These are phyloP conservation scores for Helianthus annuus DNA, from an alignment of 129 eudicot species.

Conservation along the genomic window HanXRQr2.0-SUNRISE NC_035444.2:100944437-100944936, in stretches of 20 bases:
- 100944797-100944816: slow-evolving; percentile 91
- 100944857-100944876: neutral
- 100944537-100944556: slow-evolving; percentile 73
- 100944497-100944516: slow-evolving; percentile 61
- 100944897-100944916: slow-evolving; percentile 69
- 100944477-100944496: slow-evolving; percentile 93
- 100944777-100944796: slow-evolving; percentile 92
- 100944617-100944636: neutral
- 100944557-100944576: slow-evolving; percentile 40
- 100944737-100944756: slow-evolving; percentile 98
- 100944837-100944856: slow-evolving; percentile 14
- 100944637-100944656: neutral
- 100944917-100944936: slow-evolving; percentile 92
- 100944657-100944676: neutral
- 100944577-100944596: neutral
- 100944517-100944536: slow-evolving; percentile 71
- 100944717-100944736: slow-evolving; percentile 94
- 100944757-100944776: slow-evolving; percentile 88
- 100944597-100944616: too few relatives aligned
- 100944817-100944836: slow-evolving; percentile 53
- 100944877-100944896: neutral
- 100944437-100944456: slow-evolving; percentile 63
- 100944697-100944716: slow-evolving; percentile 96
- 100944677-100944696: neutral
- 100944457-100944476: slow-evolving; percentile 88